Percentiles rank a stretch among this genome's conserved stretches.
phyloP scores from a whole-genome alignment of 2,329 filamentous ascomycete genomes.

The Colletotrichum truncatum region DNA sequence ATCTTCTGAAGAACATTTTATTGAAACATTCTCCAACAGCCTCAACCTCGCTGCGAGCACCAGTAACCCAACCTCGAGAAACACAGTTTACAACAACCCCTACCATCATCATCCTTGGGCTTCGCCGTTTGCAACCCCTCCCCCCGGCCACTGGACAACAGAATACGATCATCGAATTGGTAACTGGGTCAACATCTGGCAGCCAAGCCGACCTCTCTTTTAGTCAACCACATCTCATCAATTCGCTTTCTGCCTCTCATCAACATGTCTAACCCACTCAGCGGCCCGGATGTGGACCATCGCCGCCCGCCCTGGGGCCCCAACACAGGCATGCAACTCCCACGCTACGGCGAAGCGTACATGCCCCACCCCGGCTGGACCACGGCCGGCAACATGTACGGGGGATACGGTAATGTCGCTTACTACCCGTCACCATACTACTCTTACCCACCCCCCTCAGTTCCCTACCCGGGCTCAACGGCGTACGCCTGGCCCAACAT shows the following conservation, averaged over 20 bases:
- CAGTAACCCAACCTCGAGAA: not conserved
- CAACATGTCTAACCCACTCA: constrained; percentile 45
- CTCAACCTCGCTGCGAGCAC: not conserved
- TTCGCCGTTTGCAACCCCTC: constrained; percentile 39
- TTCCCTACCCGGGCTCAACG: constrained; percentile 9
- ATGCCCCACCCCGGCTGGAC: constrained; percentile 43
- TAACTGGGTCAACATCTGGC: constrained; percentile 46
- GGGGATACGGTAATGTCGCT: constrained; percentile 15
- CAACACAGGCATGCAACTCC: constrained; percentile 36
- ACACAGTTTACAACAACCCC: not conserved
- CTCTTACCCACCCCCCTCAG: constrained; percentile 16
- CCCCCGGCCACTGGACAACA: constrained; percentile 44
- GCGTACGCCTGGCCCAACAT: constrained; percentile 25
- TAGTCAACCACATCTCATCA: not conserved
- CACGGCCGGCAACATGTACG: not conserved
- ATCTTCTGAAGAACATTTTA: not conserved
- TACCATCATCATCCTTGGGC: constrained; percentile 38
- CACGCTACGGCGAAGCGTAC: constrained; percentile 47
- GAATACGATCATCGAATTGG: constrained; percentile 9
- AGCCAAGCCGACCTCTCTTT: constrained; percentile 27
- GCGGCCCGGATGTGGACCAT: constrained; percentile 46
- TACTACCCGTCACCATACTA: constrained; percentile 48
- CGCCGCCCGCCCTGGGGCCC: constrained; percentile 44
- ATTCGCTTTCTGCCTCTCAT: too few relatives aligned
- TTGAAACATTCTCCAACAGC: not conserved